phyloP scores from a whole-genome alignment of 2,329 filamentous ascomycete genomes.

The Fusarium longipes region DNA sequence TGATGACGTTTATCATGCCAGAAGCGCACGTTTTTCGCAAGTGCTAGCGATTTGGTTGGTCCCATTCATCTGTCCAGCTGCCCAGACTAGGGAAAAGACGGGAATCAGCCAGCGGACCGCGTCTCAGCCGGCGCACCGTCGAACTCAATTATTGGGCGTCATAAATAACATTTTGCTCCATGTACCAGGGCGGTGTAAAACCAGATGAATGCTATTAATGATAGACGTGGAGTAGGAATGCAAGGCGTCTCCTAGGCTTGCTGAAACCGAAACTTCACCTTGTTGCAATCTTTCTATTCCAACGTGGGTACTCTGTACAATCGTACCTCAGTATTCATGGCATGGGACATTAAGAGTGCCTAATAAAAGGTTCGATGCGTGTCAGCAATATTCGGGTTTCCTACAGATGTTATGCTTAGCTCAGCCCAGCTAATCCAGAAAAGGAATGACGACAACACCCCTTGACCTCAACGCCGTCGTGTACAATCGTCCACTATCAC shows the following conservation, averaged over 20 bases:
- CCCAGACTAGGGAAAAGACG: slow-evolving; percentile 47
- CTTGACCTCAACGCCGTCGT: slow-evolving; percentile 15
- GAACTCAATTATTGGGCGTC: slow-evolving; percentile 44
- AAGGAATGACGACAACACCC: slow-evolving; percentile 33
- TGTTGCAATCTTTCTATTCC: background rate
- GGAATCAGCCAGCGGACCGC: slow-evolving; percentile 47
- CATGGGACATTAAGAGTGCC: slow-evolving; percentile 25
- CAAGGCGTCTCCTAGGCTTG: background rate
- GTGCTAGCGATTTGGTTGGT: slow-evolving; percentile 39
- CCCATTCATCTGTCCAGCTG: slow-evolving; percentile 38
- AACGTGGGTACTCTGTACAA: background rate
- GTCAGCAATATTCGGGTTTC: slow-evolving; percentile 35
- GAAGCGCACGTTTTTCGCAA: slow-evolving; percentile 26
- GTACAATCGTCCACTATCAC: slow-evolving; percentile 28
- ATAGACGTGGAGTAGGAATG: background rate
- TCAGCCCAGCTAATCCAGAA: slow-evolving; percentile 34
- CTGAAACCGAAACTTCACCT: background rate
- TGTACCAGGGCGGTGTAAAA: slow-evolving; percentile 36
- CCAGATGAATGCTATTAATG: background rate
- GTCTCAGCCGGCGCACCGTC: slow-evolving; percentile 44
- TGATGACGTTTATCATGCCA: slow-evolving; percentile 34
- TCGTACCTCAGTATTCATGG: background rate
- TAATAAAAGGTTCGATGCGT: slow-evolving; percentile 35
- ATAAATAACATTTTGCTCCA: slow-evolving; percentile 13
- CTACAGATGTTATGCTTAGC: slow-evolving; percentile 29